Base-by-base conservation (phyloP, 345 rosid species). In the Linum tenue region DNA sequence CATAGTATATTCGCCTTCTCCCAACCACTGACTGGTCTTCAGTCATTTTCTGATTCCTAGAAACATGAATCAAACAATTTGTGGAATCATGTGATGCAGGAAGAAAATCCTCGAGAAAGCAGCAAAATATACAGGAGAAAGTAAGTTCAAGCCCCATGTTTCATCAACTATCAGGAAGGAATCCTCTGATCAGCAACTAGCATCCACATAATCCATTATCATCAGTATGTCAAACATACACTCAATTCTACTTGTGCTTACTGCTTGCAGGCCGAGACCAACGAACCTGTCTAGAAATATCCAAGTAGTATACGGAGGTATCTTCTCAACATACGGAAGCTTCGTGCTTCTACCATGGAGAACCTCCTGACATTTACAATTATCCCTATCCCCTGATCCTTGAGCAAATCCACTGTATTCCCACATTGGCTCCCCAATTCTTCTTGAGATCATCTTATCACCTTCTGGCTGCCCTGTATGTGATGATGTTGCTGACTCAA, bases 21-120 rank as follows among this genome's bases (percentile, higher is more conserved):
- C 99, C 99, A 81, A 90, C 95, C 70, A 94, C 96, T 61, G 99
- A 88, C 74, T 94, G 99, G 74, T 90, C 99, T 72, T 94, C 97
- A 39, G 95, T 89, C 99, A 94, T 94, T 82, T 96, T 86, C 82
- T 88, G 99, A 80, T 94, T 94, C 78, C 99, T 94, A 10, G 12
- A 12, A 7, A 5, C 3, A 57, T 57, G 11, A 57, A 57, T 22
- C 11, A 37, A 57, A 4, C 37, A 57, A 57, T 57, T 16, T 4
- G 38, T 57, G 38, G 31, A 22, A 22, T 22, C 31, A 22, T 22
- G 31, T 22, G 31, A 22, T 67, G 73, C 67, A 72, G 73, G 64
- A 78, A 63, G 15, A 51, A 74, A 56, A 65, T 62, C 56, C 59
- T 12, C 66, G 68, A 44, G 31, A 22, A 22, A 22, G 31, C 31